Evolutionary conservation across 2,329 filamentous ascomycete species (phyloP), one percentile per base, ranked within the genome.

Genomic region (Xylaria sp.): DNA sequence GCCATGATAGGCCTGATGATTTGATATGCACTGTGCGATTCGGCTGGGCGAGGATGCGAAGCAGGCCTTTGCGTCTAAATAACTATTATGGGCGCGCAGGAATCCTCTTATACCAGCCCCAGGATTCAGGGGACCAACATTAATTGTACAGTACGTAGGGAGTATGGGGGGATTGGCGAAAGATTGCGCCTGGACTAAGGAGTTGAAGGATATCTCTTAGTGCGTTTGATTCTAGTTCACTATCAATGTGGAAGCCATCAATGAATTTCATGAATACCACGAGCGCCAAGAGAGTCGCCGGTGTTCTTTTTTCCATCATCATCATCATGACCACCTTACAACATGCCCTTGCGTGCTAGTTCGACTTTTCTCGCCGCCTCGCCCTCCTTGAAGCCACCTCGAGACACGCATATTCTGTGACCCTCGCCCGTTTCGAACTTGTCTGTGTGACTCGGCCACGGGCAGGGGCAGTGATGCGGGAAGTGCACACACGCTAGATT

Each of bases 381-480:
- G 9, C 86, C 88, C 1, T 79, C 79, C 69, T 85, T 86, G 76
- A 87, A 92, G 0, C 90, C 90, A 1, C 89, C 89, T 69, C 86
- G 91, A 50, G 86, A 90, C 0, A 88, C 79, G 69, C 90, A 94
- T 52, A 92, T 78, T 47, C 88, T 83, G 66, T 85, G 84, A 0
- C 90, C 90, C 3, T 92, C 88, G 4, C 80, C 84, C 35, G 87
- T 69, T 74, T 89, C 90, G 64, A 91, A 83, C 71, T 94, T 94
- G 66, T 93, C 90, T 71, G 93, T 87, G 63, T 89, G 79, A 7
- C 79, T 76, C 1, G 89, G 86, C 78, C 89, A 96, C 1, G 91
- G 82, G 76, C 94, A 99, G 34, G 94, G 94, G 75, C 94, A 99
- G 76, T 99, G 94, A 74, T 97, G 93, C 1, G 94, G 92, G 77